Evolutionary conservation across 2,329 filamentous ascomycete species (phyloP), one percentile per base, ranked within the genome.

Genomic region (Rhynchosporium agropyri): DNA sequence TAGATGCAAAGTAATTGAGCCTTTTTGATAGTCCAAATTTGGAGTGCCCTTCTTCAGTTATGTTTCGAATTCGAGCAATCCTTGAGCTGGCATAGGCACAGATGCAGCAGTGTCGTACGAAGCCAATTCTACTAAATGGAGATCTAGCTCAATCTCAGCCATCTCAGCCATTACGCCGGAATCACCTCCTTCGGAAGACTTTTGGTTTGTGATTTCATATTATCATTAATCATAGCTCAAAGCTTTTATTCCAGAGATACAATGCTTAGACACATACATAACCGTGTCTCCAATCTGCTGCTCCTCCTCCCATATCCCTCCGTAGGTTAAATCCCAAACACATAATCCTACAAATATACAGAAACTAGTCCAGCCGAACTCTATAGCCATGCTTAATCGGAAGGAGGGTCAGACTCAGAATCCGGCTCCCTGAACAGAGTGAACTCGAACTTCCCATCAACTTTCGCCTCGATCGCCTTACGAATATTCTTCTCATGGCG

Each of bases 401-500:
- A 74, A 29, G 70, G 67, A 10, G 65, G 65, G 49, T 74, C 72
- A 10, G 64, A 71, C n/a, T 71, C 70, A 1, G 67, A 68, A 57
- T 71, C 70, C 1, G 51, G 54, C 20, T 75, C 73, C 56, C 73
- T 70, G 31, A 68, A 70, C 9, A 72, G 60, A 26, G 68, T 65
- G 48, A 74, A 77, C 8, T 75, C 73, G 55, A 77, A 77, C 50
- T 69, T 72, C 7, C 75, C 76, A 66, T 72, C 71, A 8, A 76
- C 70, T 36, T 69, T 72, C 13, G 65, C 67, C 15, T 56, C 63
- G 53, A 77, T 68, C 10, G 62, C 65, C 9, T 70, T 57, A 59
- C 67, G 68, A 36, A 77, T 74, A 4, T 58, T 60, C 8, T 42
- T 40, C 43, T 73, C 66, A 36, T 76, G 69, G 2, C 58, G 42